Base-by-base conservation (phyloP, 768 basidiomycete genomes). In the Steccherinum ochraceum region DNA sequence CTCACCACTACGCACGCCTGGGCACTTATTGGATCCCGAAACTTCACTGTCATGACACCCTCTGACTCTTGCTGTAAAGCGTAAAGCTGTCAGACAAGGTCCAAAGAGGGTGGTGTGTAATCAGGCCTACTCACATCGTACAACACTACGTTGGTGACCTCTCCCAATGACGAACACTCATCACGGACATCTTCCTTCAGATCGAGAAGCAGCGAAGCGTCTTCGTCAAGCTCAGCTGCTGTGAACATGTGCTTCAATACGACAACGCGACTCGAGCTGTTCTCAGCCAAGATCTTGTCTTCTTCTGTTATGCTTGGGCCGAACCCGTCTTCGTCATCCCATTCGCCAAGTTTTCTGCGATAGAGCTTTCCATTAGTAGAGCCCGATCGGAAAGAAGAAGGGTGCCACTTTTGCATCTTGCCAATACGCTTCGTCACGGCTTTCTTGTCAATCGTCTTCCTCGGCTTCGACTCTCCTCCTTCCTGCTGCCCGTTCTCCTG, bases 241-340 rank as follows among this genome's bases (percentile, higher is more conserved):
- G 86, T 86, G 63, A 99, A 99, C 93, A 97, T 97, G 60, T 92
- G 84, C 64, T 91, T 94, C 55, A 99, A 72, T 0, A 99, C 92
- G 7, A 96, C 94, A 3, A 97, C 86, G 25, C 93, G 79, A 64
- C 75, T 76, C 60, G 77, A 78, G 62, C 80, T 76, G 64, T 79
- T 79, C 24, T 65, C 63, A 4, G 69, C 61, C 20, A 71, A 67
- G 24, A 59, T 63, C 19, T 70, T 66, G 56, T 86, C 84, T 45
- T 78, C 77, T 19, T 76, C 76, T 16, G 80, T 76, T 46, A 77
- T 72, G 13, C 76, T 66, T 0, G 89, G 89, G 4, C 92, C 93
- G 57, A 92, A 92, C 2, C 91, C 91, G 56, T 94, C 93, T 63
- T 92, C 91, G 25, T 91, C 93, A 52, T 91, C 86, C 95, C 95